These are phyloP conservation scores for Talaromyces verruculosus DNA, from an alignment of 2,329 filamentous ascomycete species.

Conservation along the genomic window DNA sequence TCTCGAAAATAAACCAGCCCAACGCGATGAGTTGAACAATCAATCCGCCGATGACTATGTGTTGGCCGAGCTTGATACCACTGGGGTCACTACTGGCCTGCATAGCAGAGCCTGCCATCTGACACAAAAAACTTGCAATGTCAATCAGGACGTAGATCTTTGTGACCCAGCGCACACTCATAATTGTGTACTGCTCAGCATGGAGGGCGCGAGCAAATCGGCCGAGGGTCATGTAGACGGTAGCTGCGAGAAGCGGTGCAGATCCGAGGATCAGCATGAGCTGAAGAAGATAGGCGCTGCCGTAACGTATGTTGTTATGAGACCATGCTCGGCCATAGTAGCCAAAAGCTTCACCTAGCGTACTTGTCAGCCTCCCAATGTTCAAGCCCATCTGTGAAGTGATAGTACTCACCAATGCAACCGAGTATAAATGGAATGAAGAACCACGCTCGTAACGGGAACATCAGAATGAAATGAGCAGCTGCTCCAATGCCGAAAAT, in stretches of 20 bases:
- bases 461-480: conserved; percentile 33
- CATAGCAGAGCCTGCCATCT: conserved; percentile 35
- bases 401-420: conserved; percentile 35
- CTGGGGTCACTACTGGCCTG: conserved; percentile 29
- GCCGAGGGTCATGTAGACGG: conserved; percentile 41
- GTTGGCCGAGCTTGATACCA: conserved; percentile 28
- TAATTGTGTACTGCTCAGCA: conserved; percentile 38
- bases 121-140: conserved; percentile 36
- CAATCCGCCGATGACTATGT: conserved; percentile 8
- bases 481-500: conserved; percentile 36
- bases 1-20: background rate
- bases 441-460: conserved; percentile 36
- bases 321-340: conserved; percentile 40
- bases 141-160: conserved; percentile 41
- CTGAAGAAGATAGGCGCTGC: conserved; percentile 38
- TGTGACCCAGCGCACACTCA: conserved; percentile 40
- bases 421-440: conserved; percentile 41
- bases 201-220: conserved; percentile 39
- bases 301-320: conserved; percentile 29
- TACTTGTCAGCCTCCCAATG: background rate
- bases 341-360: conserved; percentile 37
- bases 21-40: conserved; percentile 5
- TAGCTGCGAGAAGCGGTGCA: conserved; percentile 44
- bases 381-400: background rate
- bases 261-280: conserved; percentile 43